Percentiles rank a stretch among this genome's conserved stretches.
Evolutionary conservation across 768 basidiomycete species (phyloP).

Genomic region (Leccinum fibrillosum): DNA sequence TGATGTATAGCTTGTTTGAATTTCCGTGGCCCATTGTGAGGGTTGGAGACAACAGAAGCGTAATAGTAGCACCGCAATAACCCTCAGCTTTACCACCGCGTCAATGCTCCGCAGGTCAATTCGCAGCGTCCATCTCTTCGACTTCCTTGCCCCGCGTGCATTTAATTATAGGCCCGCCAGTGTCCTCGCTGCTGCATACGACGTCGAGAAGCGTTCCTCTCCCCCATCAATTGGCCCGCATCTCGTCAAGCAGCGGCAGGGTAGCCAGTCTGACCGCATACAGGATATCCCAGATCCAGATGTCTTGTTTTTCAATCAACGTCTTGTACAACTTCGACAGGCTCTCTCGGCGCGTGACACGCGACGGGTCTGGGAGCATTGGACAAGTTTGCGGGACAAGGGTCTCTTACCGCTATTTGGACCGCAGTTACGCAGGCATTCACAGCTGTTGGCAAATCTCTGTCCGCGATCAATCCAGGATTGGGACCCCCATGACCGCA

Average conservation of each 20-base stretch:
- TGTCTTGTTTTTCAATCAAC: slow-evolving; percentile 34
- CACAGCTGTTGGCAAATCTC: slow-evolving; percentile 33
- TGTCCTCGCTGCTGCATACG: slow-evolving; percentile 7
- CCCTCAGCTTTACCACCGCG: neutral
- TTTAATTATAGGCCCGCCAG: slow-evolving; percentile 20
- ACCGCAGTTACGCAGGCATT: slow-evolving; percentile 40
- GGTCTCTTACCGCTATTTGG: slow-evolving; percentile 46
- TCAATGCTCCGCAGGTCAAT: slow-evolving; percentile 29
- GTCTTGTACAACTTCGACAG: slow-evolving; percentile 36
- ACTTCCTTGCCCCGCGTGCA: slow-evolving; percentile 43
- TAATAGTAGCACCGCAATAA: neutral
- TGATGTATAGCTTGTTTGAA: slow-evolving; percentile 83
- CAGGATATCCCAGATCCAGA: slow-evolving; percentile 28
- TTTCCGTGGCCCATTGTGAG: slow-evolving; percentile 78
- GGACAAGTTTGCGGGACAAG: slow-evolving; percentile 42
- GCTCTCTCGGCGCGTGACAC: slow-evolving; percentile 38
- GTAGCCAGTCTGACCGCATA: slow-evolving; percentile 3
- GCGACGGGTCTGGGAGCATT: slow-evolving; percentile 30
- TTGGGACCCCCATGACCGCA: slow-evolving; percentile 30
- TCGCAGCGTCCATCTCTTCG: slow-evolving; percentile 30
- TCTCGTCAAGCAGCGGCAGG: slow-evolving; percentile 11
- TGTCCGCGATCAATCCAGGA: slow-evolving; percentile 18
- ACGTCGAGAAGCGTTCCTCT: slow-evolving; percentile 2
- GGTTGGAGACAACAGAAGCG: neutral
- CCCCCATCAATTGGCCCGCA: neutral